Conservation (phyloP, 306 rosid species). For the Mucuna pruriens region DNA sequence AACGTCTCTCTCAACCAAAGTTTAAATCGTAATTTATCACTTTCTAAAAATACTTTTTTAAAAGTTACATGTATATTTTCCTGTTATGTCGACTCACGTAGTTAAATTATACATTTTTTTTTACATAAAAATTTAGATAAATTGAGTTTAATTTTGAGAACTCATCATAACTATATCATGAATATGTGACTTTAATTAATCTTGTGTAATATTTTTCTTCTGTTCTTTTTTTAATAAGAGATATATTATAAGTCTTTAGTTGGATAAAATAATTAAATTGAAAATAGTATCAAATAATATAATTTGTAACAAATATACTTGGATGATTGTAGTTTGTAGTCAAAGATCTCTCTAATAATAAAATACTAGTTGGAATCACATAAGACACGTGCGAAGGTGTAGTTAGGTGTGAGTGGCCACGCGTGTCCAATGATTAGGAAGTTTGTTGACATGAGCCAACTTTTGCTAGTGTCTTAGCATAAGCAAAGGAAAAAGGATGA, state of each 20-base stretch:
- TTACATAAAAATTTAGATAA: no score
- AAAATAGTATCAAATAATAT: neutral
- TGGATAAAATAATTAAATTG: neutral
- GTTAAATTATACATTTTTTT: no score
- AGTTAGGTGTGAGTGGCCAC: slow-evolving; percentile 6
- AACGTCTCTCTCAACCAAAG: neutral
- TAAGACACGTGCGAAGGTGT: neutral
- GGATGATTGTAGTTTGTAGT: neutral
- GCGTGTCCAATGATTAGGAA: slow-evolving; percentile 19
- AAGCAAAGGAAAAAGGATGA: neutral
- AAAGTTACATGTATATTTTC: neutral
- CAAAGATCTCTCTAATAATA: slow-evolving; percentile 10
- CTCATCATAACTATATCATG: no score
- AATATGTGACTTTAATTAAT: neutral
- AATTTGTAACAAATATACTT: neutral
- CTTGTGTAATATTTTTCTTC: neutral
- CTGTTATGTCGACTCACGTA: neutral
- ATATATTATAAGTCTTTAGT: no score
- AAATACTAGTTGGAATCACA: slow-evolving; percentile 32
- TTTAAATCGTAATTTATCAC: neutral
- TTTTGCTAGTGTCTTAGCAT: neutral
- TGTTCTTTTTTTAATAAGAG: neutral
- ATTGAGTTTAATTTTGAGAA: no score
- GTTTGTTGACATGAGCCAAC: slow-evolving; percentile 13
- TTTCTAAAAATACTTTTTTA: neutral